Evolutionary conservation across 2,329 filamentous ascomycete species (phyloP).

Genomic region (Verticillium alfalfae): DNA sequence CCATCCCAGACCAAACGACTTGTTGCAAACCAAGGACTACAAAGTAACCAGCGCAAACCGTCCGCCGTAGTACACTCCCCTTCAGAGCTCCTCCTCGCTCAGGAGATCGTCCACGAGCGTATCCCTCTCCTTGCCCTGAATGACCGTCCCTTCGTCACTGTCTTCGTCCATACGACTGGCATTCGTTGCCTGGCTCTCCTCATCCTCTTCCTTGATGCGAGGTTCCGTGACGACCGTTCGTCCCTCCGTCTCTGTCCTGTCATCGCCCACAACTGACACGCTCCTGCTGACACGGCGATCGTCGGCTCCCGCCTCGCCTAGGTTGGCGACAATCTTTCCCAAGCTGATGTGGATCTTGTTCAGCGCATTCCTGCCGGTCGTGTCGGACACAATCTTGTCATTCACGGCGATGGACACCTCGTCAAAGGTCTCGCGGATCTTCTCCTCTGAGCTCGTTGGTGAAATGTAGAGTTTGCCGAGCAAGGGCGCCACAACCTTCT

Average conservation of each 20-base stretch:
- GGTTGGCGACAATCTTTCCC: constrained; percentile 60
- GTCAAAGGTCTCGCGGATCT: constrained; percentile 52
- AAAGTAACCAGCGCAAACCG: background rate
- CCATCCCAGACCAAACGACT: background rate
- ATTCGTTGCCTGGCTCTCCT: constrained; percentile 28
- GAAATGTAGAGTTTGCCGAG: constrained; percentile 79
- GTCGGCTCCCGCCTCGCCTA: constrained; percentile 39
- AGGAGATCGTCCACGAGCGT: constrained; percentile 33
- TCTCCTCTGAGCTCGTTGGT: constrained; percentile 55
- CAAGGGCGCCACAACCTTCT: constrained; percentile 72
- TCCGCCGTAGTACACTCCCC: background rate
- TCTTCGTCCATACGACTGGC: constrained; percentile 22
- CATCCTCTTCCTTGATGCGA: constrained; percentile 43
- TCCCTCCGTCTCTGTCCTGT: constrained; percentile 25
- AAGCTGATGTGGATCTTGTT: constrained; percentile 64
- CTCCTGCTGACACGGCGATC: constrained; percentile 37
- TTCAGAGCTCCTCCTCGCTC: constrained; percentile 30
- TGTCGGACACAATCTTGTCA: constrained; percentile 52
- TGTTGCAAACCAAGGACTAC: background rate
- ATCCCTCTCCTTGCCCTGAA: constrained; percentile 19
- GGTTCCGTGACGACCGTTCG: constrained; percentile 34
- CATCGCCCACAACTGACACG: constrained; percentile 30
- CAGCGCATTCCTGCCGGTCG: constrained; percentile 56
- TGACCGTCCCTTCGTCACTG: constrained; percentile 16
- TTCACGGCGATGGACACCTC: constrained; percentile 59